Evolutionary conservation across 306 rosid species (phyloP).

Genomic region (Benincasa hispida): DNA sequence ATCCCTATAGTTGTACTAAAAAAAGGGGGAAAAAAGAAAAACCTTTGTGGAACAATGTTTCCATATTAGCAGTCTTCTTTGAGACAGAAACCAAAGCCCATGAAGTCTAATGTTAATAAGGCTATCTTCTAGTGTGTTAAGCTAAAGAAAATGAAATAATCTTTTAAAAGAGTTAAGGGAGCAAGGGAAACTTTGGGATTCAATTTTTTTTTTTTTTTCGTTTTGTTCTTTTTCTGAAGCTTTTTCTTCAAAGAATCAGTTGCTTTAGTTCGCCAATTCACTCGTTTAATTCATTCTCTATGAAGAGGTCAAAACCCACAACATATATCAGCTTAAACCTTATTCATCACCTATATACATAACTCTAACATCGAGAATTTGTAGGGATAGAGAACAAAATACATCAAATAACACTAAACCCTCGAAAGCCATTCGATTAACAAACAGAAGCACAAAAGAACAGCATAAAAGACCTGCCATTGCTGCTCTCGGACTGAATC

Average conservation of each 20-base stretch:
- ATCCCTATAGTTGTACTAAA: too few relatives aligned
- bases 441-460: not conserved
- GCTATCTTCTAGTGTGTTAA: not conserved
- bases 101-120: not conserved
- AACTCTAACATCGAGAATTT: not conserved
- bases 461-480: conserved; percentile 46
- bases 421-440: not conserved
- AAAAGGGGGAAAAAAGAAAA: too few relatives aligned
- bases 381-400: not conserved
- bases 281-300: not conserved
- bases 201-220: too few relatives aligned
- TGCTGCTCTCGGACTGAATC: conserved; percentile 47
- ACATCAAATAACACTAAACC: not conserved
- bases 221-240: too few relatives aligned
- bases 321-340: not conserved
- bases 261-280: not conserved
- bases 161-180: not conserved
- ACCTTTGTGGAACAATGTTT: not conserved
- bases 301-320: not conserved
- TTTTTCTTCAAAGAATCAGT: not conserved
- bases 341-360: not conserved
- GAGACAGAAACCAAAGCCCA: not conserved
- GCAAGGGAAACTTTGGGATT: not conserved
- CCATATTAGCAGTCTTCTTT: not conserved
- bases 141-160: not conserved